Base-by-base conservation (phyloP, 345 rosid genomes). In the Rhodamnia rubescens region DNA sequence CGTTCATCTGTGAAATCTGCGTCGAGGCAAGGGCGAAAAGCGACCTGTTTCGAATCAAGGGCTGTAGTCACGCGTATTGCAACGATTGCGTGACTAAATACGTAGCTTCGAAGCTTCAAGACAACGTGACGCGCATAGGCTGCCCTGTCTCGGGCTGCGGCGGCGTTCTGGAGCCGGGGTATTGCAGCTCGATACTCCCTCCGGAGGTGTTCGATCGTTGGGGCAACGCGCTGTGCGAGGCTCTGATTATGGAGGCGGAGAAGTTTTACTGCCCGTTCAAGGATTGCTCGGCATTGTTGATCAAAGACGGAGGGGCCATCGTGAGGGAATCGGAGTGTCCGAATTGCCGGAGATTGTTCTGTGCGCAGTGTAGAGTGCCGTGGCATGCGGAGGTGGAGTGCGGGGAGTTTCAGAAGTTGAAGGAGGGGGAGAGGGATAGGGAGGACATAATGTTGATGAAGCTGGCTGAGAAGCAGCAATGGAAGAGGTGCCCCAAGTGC, bases 1-100 rank as follows among this genome's bases (percentile, higher is more conserved):
- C 81, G 9, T 92, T 92, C 52, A 32, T 87, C 4, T 94, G 96
- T 42, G 93, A 90, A 74, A 90, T 96, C 58, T 94, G 96, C 36
- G 86, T 89, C 5, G 94, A 93, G 24, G 18, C 89, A 1, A 93
- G 84, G 88, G 56, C 82, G 5, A 10, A 4, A 7, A 24, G 52
- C 8, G 90, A 89, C 29, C 90, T 85, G 1, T 92, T 94, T 85
- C 49, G 20, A 13, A 85, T 92, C 54, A 87, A 88, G 56, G 94
- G 93, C 0, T 93, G 96, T 58, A 74, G 87, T 22, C 98, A 94
- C 9, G 83, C 86, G 11, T 93, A 91, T 85, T 94, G 96, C 54
- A 87, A 24, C 1, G 89, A 88, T 9, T 96, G 96, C 81, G 82
- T 90, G 50, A 84, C 88, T 29, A 92, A 86, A 40, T 93, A 92